Conservation (phyloP, 1,284 basidiomycete species). For the Phylloboletellus chloephorus region DNA sequence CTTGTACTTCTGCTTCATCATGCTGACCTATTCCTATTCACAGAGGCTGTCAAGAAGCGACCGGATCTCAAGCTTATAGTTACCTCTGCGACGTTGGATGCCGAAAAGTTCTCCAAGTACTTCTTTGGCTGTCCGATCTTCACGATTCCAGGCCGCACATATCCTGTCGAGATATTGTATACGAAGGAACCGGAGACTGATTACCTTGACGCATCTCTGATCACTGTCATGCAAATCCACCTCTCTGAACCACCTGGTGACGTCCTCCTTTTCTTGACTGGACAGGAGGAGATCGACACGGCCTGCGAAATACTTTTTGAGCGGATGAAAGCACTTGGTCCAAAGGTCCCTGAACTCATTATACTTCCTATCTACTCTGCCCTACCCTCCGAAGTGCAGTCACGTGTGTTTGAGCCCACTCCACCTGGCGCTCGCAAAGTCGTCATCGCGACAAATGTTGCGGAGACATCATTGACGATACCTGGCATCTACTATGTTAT, state of each 20-base stretch:
- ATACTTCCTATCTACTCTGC: conserved; percentile 98
- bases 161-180: conserved; percentile 95
- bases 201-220: conserved; percentile 96
- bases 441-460: conserved; percentile 98
- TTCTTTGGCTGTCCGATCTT: conserved; percentile 99
- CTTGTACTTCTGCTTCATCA: not conserved
- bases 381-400: conserved; percentile 96
- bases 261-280: conserved; percentile 94
- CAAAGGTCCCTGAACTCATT: conserved; percentile 94
- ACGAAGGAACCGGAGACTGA: conserved; percentile 99
- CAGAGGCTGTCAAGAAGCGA: conserved; percentile 90
- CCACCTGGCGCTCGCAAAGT: conserved; percentile 96
- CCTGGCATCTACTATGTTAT: conserved; percentile 99
- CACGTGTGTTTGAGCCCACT: conserved; percentile 94
- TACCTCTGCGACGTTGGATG: conserved; percentile 97
- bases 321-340: conserved; percentile 96
- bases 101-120: conserved; percentile 98
- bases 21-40: conserved; percentile 22
- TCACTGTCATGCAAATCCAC: conserved; percentile 99
- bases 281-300: conserved; percentile 98
- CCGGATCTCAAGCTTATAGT: conserved; percentile 97
- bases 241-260: conserved; percentile 96
- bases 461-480: conserved; percentile 97
- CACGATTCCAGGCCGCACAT: conserved; percentile 99
- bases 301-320: conserved; percentile 96